Evolutionary conservation across 2,329 filamentous ascomycete genomes (phyloP).

Genomic region (Zymoseptoria tritici): DNA sequence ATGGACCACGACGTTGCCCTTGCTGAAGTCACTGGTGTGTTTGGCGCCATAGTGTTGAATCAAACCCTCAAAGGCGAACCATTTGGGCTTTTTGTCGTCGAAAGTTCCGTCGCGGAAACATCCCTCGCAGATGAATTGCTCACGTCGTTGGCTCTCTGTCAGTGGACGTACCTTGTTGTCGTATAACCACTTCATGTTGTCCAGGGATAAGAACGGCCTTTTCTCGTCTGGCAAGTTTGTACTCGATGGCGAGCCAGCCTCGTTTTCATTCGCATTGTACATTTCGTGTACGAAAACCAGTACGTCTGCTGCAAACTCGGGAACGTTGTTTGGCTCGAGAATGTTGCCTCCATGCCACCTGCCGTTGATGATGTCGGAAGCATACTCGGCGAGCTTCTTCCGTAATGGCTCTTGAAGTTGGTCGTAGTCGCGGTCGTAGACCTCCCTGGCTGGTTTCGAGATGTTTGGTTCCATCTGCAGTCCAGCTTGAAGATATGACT

Average conservation of each 20-base stretch:
- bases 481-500: slow-evolving; percentile 39
- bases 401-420: slow-evolving; percentile 61
- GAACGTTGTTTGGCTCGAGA: slow-evolving; percentile 55
- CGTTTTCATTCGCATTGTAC: slow-evolving; percentile 38
- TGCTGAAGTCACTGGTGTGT: slow-evolving; percentile 63
- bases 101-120: slow-evolving; percentile 53
- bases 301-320: slow-evolving; percentile 65
- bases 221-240: neutral
- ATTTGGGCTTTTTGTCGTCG: slow-evolving; percentile 58
- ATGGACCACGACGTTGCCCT: slow-evolving; percentile 64
- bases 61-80: slow-evolving; percentile 69
- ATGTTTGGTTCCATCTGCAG: slow-evolving; percentile 42
- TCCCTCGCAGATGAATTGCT: slow-evolving; percentile 65
- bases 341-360: slow-evolving; percentile 58
- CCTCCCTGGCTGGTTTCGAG: slow-evolving; percentile 48
- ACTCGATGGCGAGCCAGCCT: slow-evolving; percentile 15
- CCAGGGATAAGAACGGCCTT: slow-evolving; percentile 52
- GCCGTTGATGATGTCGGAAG: slow-evolving; percentile 61
- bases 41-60: slow-evolving; percentile 80
- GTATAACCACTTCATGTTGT: slow-evolving; percentile 83
- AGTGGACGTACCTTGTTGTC: slow-evolving; percentile 66
- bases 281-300: slow-evolving; percentile 50
- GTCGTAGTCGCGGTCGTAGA: slow-evolving; percentile 63
- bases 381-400: slow-evolving; percentile 56
- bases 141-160: slow-evolving; percentile 59